phyloP scores from a whole-genome alignment of 2,329 filamentous ascomycete species.

The Fusarium sp. region DNA sequence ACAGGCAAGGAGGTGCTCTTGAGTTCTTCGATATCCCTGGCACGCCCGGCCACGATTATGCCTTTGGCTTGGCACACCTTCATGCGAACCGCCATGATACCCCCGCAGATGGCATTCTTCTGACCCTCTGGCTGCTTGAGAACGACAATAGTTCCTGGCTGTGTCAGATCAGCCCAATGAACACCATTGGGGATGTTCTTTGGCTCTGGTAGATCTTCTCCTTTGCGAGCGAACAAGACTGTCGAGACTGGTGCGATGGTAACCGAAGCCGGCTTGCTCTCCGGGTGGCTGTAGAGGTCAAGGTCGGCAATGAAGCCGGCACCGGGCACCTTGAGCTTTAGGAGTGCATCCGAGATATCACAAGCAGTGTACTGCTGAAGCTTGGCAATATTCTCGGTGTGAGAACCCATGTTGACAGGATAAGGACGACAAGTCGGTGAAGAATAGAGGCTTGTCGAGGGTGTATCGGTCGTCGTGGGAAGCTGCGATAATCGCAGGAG shows the following conservation, averaged over 20 bases:
- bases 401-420: slow-evolving; percentile 31
- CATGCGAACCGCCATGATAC: slow-evolving; percentile 77
- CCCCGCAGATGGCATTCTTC: slow-evolving; percentile 75
- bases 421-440: slow-evolving; percentile 30
- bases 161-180: slow-evolving; percentile 73
- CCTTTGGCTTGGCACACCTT: slow-evolving; percentile 66
- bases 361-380: slow-evolving; percentile 55
- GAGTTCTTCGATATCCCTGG: slow-evolving; percentile 70
- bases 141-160: slow-evolving; percentile 67
- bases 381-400: slow-evolving; percentile 38
- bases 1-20: slow-evolving; percentile 63
- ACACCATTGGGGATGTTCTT: slow-evolving; percentile 64
- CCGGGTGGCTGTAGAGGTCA: slow-evolving; percentile 46
- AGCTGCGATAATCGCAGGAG: slow-evolving; percentile 28
- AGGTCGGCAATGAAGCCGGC: slow-evolving; percentile 72
- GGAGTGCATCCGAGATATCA: slow-evolving; percentile 75
- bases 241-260: slow-evolving; percentile 65
- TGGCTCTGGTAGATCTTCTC: slow-evolving; percentile 46
- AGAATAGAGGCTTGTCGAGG: slow-evolving; percentile 9
- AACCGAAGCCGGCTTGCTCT: slow-evolving; percentile 41
- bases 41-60: slow-evolving; percentile 71
- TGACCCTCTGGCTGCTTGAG: slow-evolving; percentile 71
- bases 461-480: slow-evolving; percentile 25
- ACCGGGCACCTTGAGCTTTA: slow-evolving; percentile 70
- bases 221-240: slow-evolving; percentile 68